Percentiles rank a stretch among this genome's conserved stretches.
These are phyloP conservation scores for Phytophthora sansomeana DNA, from an alignment of 352 stramenopile genomes.

Conservation along the genomic window DNA sequence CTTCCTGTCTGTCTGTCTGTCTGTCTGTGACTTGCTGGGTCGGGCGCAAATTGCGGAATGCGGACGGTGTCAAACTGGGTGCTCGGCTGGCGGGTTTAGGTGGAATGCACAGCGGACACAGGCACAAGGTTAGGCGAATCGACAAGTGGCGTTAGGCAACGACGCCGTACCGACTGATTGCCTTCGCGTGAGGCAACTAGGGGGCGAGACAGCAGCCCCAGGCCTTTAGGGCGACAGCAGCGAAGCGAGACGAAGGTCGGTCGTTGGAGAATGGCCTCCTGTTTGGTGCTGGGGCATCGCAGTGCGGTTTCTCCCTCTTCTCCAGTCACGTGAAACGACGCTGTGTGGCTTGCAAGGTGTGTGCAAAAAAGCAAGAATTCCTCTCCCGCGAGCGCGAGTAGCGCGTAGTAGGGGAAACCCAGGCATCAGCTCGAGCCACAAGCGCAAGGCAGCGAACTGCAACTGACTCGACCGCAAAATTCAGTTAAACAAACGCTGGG, in stretches of 20 bases:
- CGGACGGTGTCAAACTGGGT: conserved; percentile 14
- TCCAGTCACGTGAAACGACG: conserved; percentile 14
- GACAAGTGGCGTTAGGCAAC: conserved; percentile 30
- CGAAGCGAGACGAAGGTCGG: not conserved
- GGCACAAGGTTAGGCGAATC: conserved; percentile 5
- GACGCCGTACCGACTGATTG: conserved; percentile 20
- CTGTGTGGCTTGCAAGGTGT: not conserved
- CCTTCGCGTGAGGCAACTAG: conserved; percentile 26
- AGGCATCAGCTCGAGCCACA: conserved; percentile 9
- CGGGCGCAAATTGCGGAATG: conserved; percentile 34
- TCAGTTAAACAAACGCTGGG: conserved; percentile 11
- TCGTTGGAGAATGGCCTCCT: conserved; percentile 21
- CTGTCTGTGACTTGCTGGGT: conserved; percentile 4
- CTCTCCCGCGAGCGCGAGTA: conserved; percentile 25
- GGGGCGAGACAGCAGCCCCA: conserved; percentile 21
- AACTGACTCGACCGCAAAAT: conserved; percentile 34
- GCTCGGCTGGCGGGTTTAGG: conserved; percentile 7
- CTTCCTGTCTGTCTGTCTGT: not conserved
- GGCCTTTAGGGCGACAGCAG: not conserved
- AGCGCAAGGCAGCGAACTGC: conserved; percentile 9
- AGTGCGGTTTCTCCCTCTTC: conserved; percentile 28
- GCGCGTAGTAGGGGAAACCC: conserved; percentile 19
- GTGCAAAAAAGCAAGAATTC: not conserved
- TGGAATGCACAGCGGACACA: too few relatives aligned
- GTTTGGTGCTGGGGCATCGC: not conserved